A percentile compares a stretch with the other conserved stretches of the same genome.
phyloP scores from a whole-genome alignment of 2,329 filamentous ascomycete genomes.

The Alternaria tenuissima region DNA sequence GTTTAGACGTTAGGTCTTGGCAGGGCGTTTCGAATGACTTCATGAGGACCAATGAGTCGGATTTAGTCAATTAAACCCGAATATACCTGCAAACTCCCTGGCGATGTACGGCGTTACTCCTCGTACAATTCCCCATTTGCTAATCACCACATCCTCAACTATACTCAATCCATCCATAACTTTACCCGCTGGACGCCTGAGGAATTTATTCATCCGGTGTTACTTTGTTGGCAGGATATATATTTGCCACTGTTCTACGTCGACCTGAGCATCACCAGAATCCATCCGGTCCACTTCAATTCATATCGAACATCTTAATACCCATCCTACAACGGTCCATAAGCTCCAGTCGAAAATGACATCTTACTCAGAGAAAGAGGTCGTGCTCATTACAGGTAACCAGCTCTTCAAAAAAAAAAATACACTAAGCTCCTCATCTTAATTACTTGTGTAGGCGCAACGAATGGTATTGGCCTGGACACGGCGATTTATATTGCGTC shows the following conservation, averaged over 20 bases:
- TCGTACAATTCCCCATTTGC: background rate
- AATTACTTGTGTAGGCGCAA: conserved; percentile 36
- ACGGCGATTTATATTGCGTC: conserved; percentile 40
- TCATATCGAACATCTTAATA: background rate
- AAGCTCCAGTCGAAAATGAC: conserved; percentile 7
- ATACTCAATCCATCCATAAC: background rate
- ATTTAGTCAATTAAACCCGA: background rate
- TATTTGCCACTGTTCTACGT: background rate
- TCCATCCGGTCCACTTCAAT: background rate
- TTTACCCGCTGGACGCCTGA: background rate
- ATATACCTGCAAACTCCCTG: background rate
- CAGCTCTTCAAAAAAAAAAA: background rate
- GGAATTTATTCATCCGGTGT: background rate
- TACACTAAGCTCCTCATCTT: background rate
- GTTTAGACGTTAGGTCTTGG: background rate
- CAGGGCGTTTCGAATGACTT: background rate
- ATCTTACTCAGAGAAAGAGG: conserved; percentile 26
- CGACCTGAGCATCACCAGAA: background rate
- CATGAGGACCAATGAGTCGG: background rate
- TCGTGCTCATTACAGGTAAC: conserved; percentile 42
- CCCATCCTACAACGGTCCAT: background rate
- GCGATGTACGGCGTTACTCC: background rate
- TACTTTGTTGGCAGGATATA: background rate
- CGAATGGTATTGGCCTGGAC: conserved; percentile 49
- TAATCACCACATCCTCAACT: background rate